Base-by-base conservation (phyloP, 441 rosid species). In the Hura crepitans region DNA sequence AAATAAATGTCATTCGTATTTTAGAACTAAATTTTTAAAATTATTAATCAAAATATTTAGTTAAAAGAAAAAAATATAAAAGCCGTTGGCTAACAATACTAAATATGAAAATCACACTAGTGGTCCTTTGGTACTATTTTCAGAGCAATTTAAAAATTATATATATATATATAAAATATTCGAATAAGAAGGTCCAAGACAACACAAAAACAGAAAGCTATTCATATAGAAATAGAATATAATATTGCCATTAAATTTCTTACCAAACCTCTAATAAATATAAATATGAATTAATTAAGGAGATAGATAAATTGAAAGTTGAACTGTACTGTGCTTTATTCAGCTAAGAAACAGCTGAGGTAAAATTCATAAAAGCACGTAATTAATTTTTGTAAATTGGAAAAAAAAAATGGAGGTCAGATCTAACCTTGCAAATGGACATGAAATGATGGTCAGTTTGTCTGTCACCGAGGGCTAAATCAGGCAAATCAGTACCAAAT, bases 401-500 rank as follows among this genome's bases (percentile, higher is more conserved):
- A 10, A 43, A 0, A 5, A 25, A 22, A 31, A 2, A 35, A 53
- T 23, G 14, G 27, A 15, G 22, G 14, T 35, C 53, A 43, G 22
- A 63, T 28, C 74, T 71, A 56, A 93, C 98, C 97, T 90, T 89
- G 96, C 98, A 93, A 20, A 88, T 51, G 64, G 95, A 78, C 93
- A 93, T 86, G 85, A 94, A 91, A 42, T 86, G 87, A 61, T 69
- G 86, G 72, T 93, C 97, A 4, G 89, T 86, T 43, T 79, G 77
- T 72, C 87, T 75, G 68, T 93, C 92, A 15, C 98, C 98, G 2
- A 93, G 79, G 11, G 95, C 96, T 77, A 93, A 72, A 79, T 93
- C 93, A 5, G 96, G 98, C 63, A 86, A 75, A 59, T 73, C 69
- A 17, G 81, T 47, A 62, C 93, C 96, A 14, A 88, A 83, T 73